Conservation (phyloP, 768 basidiomycete genomes). For the Auricularia sp. region DNA sequence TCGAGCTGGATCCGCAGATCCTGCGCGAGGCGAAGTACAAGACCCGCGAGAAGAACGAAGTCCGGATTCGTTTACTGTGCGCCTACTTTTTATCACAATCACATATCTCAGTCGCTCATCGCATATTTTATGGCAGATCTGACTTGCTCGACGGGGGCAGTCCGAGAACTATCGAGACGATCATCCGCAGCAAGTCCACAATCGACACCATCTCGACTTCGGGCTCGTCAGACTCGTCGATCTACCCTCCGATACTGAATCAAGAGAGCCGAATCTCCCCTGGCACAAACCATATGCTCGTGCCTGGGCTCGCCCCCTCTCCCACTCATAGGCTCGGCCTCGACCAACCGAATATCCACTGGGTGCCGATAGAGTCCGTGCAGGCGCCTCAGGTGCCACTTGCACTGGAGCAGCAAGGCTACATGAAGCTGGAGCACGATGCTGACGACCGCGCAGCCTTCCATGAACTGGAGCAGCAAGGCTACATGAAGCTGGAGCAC, state of each 20-base stretch:
- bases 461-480: background rate
- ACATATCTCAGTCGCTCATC: background rate
- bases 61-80: background rate
- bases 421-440: no score
- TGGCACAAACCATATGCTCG: background rate
- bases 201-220: background rate
- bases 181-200: background rate
- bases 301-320: background rate
- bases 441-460: no score
- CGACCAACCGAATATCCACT: background rate
- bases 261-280: background rate
- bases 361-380: background rate
- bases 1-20: background rate
- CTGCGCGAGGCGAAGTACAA: background rate
- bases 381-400: background rate
- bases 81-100: background rate
- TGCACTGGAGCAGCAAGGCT: no score
- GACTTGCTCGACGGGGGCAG: background rate
- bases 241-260: background rate
- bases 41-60: background rate
- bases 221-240: background rate
- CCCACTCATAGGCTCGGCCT: background rate
- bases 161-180: background rate
- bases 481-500: background rate
- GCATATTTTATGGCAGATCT: background rate